Evolutionary conservation across 108 stramenopile genomes (phyloP).

Genomic region (Nitzschia palea): DNA sequence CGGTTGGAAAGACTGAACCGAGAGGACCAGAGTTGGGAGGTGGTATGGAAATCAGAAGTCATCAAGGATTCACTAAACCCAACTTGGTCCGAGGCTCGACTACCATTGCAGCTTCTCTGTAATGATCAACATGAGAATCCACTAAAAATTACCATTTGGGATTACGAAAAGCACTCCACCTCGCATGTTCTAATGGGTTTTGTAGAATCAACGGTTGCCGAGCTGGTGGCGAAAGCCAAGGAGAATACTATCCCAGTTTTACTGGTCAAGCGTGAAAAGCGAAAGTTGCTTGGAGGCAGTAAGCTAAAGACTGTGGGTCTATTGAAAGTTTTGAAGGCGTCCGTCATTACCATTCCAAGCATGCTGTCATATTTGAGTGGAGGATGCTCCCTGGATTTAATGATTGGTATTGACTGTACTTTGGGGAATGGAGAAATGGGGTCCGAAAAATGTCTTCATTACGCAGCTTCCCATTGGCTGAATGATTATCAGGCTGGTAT

Average conservation of each 20-base stretch:
- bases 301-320: conserved; percentile 47
- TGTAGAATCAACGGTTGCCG: conserved; percentile 56
- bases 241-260: conserved; percentile 41
- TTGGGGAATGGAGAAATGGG: conserved; percentile 55
- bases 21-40: conserved; percentile 63
- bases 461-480: conserved; percentile 32
- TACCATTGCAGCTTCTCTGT: conserved; percentile 56
- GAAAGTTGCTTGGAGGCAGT: conserved; percentile 36
- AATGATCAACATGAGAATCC: conserved; percentile 57
- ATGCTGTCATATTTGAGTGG: conserved; percentile 60
- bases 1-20: conserved; percentile 44
- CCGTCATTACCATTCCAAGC: conserved; percentile 46
- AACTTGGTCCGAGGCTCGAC: conserved; percentile 46
- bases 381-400: conserved; percentile 64
- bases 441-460: conserved; percentile 56
- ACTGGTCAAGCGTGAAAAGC: conserved; percentile 41
- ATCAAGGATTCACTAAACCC: conserved; percentile 47
- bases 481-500: conserved; percentile 85
- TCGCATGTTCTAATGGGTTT: conserved; percentile 47
- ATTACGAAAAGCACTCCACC: conserved; percentile 46
- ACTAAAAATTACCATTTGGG: conserved; percentile 59
- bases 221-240: conserved; percentile 42
- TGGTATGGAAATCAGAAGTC: conserved; percentile 62
- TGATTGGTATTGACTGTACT: conserved; percentile 80
- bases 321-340: conserved; percentile 44